Conservation (phyloP, 1,139 yeast genomes). For the Wickerhamiella infanticola region DNA sequence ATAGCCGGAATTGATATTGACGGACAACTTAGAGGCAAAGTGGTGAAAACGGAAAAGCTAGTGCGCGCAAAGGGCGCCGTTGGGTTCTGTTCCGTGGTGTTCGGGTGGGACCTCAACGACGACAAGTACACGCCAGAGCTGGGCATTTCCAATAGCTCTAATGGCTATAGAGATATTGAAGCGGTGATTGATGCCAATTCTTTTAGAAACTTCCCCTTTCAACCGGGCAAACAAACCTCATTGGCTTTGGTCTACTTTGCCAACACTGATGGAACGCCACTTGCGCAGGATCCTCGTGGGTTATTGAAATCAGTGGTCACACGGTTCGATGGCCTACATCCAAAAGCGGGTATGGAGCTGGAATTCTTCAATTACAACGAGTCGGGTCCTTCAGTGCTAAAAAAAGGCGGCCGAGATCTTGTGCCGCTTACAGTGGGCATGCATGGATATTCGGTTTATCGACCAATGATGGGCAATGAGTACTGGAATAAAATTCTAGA, state of each 20-base stretch:
- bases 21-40: constrained; percentile 26
- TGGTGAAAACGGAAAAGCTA: constrained; percentile 22
- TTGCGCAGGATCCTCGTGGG: constrained; percentile 24
- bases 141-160: constrained; percentile 20
- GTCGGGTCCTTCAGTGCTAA: constrained; percentile 17
- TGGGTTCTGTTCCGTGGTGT: constrained; percentile 25
- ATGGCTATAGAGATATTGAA: constrained; percentile 23
- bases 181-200: constrained; percentile 20
- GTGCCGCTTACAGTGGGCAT: constrained; percentile 23
- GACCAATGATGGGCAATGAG: constrained; percentile 21
- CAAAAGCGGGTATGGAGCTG: constrained; percentile 25
- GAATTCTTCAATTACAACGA: constrained; percentile 25
- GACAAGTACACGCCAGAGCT: constrained; percentile 19
- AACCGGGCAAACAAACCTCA: constrained; percentile 18
- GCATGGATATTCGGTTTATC: constrained; percentile 26
- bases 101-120: constrained; percentile 29
- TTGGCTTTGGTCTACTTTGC: constrained; percentile 21
- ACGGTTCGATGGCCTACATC: constrained; percentile 3
- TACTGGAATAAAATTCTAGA: constrained; percentile 21
- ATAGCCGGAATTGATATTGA: constrained; percentile 27
- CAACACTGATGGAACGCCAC: constrained; percentile 17
- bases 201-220: constrained; percentile 21
- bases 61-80: constrained; percentile 18
- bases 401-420: constrained; percentile 18
- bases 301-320: constrained; percentile 16